Percentiles rank a stretch among this genome's conserved stretches.
Evolutionary conservation across 2,329 filamentous ascomycete genomes (phyloP).

Genomic region (Claviceps sp.): DNA sequence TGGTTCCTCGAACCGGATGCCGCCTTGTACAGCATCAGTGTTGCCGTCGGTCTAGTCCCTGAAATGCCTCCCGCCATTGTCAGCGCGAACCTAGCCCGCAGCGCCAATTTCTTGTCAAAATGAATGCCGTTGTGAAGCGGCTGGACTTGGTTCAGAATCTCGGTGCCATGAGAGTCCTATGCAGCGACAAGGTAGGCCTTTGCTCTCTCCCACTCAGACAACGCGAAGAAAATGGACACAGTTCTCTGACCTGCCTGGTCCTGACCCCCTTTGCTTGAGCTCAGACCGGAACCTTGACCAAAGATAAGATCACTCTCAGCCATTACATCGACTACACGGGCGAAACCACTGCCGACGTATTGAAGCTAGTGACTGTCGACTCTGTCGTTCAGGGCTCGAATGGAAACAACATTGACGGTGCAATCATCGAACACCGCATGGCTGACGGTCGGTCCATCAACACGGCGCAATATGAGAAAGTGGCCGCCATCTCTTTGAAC

Average conservation of each 20-base stretch:
- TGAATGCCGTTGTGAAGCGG: conserved; percentile 23
- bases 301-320: conserved; percentile 15
- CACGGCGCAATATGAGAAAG: conserved; percentile 11
- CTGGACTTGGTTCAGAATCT: conserved; percentile 18
- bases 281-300: conserved; percentile 17
- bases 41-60: conserved; percentile 16
- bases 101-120: conserved; percentile 16
- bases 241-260: not conserved
- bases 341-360: conserved; percentile 8
- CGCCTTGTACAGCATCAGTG: conserved; percentile 16
- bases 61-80: conserved; percentile 19
- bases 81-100: conserved; percentile 16
- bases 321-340: conserved; percentile 12
- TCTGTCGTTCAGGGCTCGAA: conserved; percentile 12
- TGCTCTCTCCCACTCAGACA: not conserved
- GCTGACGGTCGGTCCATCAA: conserved; percentile 7
- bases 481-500: conserved; percentile 13
- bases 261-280: not conserved
- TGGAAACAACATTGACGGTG: conserved; percentile 17
- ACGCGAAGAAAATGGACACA: not conserved
- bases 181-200: conserved; percentile 15
- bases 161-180: conserved; percentile 17
- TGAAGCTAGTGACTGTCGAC: conserved; percentile 16
- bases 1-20: conserved; percentile 15
- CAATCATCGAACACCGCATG: conserved; percentile 11